Evolutionary conservation across 768 basidiomycete genomes (phyloP), one percentile per base, ranked within the genome.

Genomic region (Termitomyces bulborhizus): DNA sequence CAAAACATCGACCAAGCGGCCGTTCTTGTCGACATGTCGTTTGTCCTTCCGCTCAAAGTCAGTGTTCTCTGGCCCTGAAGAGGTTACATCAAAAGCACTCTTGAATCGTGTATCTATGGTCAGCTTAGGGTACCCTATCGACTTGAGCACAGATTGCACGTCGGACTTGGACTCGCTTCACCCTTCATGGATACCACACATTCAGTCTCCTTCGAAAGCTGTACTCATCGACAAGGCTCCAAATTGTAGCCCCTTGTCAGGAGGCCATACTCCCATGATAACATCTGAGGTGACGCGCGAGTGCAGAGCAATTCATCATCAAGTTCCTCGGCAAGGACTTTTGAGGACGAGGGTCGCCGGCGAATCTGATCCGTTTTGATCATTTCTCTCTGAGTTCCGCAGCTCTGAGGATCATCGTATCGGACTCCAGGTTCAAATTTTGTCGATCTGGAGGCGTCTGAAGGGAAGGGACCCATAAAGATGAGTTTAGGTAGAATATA

Each of bases 31-130:
- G 4, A 7, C 54, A 8, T 15, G 9, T 15, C 47, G 54, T 24
- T n/a, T 55, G 4, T 57, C 58, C 34, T 50, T 51, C 36, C 54
- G 47, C 44, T 46, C 61, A 2, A 48, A 50, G 18, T 46, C 54
- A 1, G 43, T 45, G 29, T 34, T 12, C 36, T 18, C 49, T 13
- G 15, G 31, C 21, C 18, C 24, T 2, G 48, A 51, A 21, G 42
- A 47, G 21, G 46, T 41, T 26, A 15, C 46, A 0, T 26, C 46
- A 31, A 49, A 43, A 18, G 24, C 21, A 32, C 18, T 39, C 18
- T 36, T 39, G 12, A 26, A 55, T 24, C 42, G 40, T 18, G 54
- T 29, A 11, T 55, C 54, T 29, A 32, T 55, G 12, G 40, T 13
- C n/a, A 36, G 40, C 18, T 46, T 45, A 41, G 53, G 37, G 21